Base-by-base conservation (phyloP, 352 stramenopile species). In the Thalassiosira hispida region DNA sequence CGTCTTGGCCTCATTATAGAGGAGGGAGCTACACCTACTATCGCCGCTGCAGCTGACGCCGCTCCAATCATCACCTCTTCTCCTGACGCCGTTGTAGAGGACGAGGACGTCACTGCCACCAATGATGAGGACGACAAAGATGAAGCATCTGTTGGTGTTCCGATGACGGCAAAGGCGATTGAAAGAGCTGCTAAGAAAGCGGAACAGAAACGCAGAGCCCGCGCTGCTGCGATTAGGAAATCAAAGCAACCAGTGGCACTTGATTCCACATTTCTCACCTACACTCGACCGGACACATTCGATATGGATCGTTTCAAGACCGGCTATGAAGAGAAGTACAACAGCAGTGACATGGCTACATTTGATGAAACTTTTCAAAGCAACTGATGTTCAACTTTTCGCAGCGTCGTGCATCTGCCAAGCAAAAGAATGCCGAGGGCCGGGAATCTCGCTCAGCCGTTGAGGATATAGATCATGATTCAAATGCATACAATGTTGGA, bases 361-460 rank as follows among this genome's bases (percentile, higher is more conserved):
- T 49, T 20, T 20, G 16, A 49, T 16, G 40, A 49, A 2, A 16
- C 40, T 20, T 62, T 44, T 27, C 12, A 44, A 40, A 62, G 52
- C 52, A 62, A 23, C 25, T 62, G 0, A 18, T n/a, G 1, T 62
- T 62, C 9, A 62, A 62, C 52, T 62, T 62, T 23, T 46, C 25
- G 4, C 23, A 31, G 18, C 16, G 8, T 18, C 25, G 51, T 35
- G 51, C 25, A 3, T 16, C 23, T n/a, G 12, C 23, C 33, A 60
- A 62, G 52, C 40, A 62, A 40, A 25, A 7, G 2, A 31, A 9
- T n/a, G 27, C 35, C 25, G 52, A 62, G 3, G 7, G 25, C 9
- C 9, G 27, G 8, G 12, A 12, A 14, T 46, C 12, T 18, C 52
- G 25, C n/a, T 31, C 18, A 33, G 12, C 16, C 4, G 6, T 46